Base-by-base conservation (phyloP, 768 basidiomycete species). In the Trametes coccinea region DNA sequence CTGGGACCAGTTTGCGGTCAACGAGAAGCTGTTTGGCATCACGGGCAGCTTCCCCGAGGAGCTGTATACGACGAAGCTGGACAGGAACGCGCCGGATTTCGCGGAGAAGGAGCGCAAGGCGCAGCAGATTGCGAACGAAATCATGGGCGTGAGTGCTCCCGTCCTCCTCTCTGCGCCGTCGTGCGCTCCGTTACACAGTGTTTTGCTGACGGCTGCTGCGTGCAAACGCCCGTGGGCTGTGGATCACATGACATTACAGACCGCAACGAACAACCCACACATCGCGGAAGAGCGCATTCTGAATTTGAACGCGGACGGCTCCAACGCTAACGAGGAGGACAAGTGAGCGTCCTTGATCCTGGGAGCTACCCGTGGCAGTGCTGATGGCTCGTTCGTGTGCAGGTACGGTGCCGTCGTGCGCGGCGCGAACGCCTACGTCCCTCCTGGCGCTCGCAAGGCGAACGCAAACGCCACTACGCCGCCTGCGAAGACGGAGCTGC, bases 371-470 rank as follows among this genome's bases (percentile, higher is more conserved):
- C 58, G 53, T 62, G 61, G 62, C 62, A 74, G 54, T 72, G 73
- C 61, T 73, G 49, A 61, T 46, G 58, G 13, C 51, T 56, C 71
- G 22, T 37, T 11, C 11, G 34, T 37, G 41, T 14, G 4, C 50
- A 97, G 95, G 75, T 98, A 93, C 72, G 91, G 92, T 59, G 95
- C 94, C 30, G 97, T 98, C 33, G 88, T 91, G 52, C 90, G 97
- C 59, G 82, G 87, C 34, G 81, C 88, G 16, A 90, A 90, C 69
- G 96, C 95, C 29, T 99, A 99, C 72, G 85, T 98, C 41, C 97
- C 97, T 48, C 96, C 96, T 2, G 93, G 89, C 62, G 94, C 95
- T 40, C 84, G 95, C 59, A 85, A 82, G 73, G 60, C 71, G 41
- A 39, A 16, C 5, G 37, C 43, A 47, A 58, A 72, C 40, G 72